These are phyloP conservation scores for Capronia americana DNA, from an alignment of 2,329 filamentous ascomycete species.

Conservation along the genomic window DNA sequence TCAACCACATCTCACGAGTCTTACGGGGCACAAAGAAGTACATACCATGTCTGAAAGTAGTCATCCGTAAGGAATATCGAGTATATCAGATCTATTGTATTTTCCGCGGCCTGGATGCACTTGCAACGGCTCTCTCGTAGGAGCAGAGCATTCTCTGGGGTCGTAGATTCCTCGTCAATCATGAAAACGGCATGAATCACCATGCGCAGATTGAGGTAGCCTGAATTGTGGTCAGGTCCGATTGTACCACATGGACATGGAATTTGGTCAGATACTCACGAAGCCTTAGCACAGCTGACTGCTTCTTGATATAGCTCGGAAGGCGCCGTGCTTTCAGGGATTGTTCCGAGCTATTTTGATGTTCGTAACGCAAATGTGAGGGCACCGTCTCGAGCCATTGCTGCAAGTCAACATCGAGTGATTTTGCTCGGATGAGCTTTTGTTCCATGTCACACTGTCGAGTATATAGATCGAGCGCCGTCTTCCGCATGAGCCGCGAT, in stretches of 20 bases:
- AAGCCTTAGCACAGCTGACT: constrained; percentile 49
- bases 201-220: constrained; percentile 52
- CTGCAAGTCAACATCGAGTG: constrained; percentile 49
- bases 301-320: constrained; percentile 41
- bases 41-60: constrained; percentile 51
- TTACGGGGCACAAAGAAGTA: too few relatives aligned
- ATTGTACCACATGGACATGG: background rate
- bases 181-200: constrained; percentile 46
- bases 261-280: constrained; percentile 29
- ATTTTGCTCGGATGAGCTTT: constrained; percentile 46
- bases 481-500: constrained; percentile 49
- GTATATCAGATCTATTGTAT: constrained; percentile 50
- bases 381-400: constrained; percentile 44
- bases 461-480: constrained; percentile 51
- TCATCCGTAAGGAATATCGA: constrained; percentile 49
- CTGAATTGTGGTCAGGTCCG: constrained; percentile 5
- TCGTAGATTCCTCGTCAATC: constrained; percentile 26
- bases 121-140: constrained; percentile 40
- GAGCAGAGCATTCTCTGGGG: constrained; percentile 44
- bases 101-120: constrained; percentile 47
- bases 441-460: constrained; percentile 45
- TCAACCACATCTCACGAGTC: background rate
- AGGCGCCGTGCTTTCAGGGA: constrained; percentile 49
- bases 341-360: constrained; percentile 39
- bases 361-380: constrained; percentile 43